A percentile compares a stretch with the other conserved stretches of the same genome.
phyloP scores from a whole-genome alignment of 257 asterid genomes.

The Rauvolfia tetraphylla region DNA sequence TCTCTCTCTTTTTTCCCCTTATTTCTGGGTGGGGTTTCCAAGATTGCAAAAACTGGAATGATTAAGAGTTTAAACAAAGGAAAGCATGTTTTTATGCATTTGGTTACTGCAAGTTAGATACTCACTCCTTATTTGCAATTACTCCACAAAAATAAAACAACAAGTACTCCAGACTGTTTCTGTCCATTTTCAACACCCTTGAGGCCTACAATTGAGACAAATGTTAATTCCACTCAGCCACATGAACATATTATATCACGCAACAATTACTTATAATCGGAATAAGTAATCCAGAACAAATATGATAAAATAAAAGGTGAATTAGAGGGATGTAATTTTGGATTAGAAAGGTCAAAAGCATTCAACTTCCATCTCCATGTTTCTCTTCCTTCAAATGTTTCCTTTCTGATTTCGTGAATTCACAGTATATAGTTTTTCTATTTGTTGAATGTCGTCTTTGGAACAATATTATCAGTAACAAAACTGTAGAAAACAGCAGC shows the following conservation, averaged over 20 bases:
- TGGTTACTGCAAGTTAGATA: conserved; percentile 20
- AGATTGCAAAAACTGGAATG: background rate
- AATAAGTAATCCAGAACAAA: background rate
- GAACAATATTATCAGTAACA: background rate
- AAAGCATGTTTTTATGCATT: background rate
- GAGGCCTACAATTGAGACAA: conserved; percentile 64
- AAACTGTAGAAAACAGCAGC: background rate
- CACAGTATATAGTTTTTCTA: background rate
- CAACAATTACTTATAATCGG: background rate
- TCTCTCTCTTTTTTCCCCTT: too few species aligned
- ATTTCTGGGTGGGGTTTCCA: background rate
- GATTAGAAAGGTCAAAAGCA: too few species aligned
- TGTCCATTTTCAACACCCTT: conserved; percentile 85
- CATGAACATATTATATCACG: conserved; percentile 7
- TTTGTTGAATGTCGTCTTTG: background rate
- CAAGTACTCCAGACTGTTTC: conserved; percentile 81
- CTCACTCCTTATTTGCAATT: conserved; percentile 89
- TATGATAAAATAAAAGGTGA: background rate
- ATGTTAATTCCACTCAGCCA: conserved; percentile 16
- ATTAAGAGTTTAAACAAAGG: background rate
- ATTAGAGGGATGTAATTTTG: background rate
- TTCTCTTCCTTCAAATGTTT: background rate
- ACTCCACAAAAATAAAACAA: conserved; percentile 87
- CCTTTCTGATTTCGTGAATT: background rate
- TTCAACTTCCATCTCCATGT: background rate